Percentiles rank a stretch among this genome's conserved stretches.
These are phyloP conservation scores for Hymenoscyphus scutula DNA, from an alignment of 2,329 filamentous ascomycete species.

Conservation along the genomic window DNA sequence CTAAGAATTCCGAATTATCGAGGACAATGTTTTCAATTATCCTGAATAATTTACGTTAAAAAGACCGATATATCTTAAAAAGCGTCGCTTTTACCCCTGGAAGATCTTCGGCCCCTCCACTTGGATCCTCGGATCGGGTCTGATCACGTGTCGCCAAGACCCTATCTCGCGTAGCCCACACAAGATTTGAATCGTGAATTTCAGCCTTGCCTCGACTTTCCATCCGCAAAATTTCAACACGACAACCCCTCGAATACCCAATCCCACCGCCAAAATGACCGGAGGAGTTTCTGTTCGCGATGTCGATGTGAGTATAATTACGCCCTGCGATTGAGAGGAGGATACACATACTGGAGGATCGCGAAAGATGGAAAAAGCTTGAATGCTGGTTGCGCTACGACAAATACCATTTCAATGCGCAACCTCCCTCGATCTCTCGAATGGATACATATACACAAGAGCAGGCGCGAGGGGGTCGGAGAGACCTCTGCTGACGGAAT, in stretches of 20 bases:
- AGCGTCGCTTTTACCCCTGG: too few species aligned
- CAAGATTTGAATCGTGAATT: constrained; percentile 2
- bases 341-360: constrained; percentile 10
- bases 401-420: constrained; percentile 11
- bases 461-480: constrained; percentile 72
- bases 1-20: too few species aligned
- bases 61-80: too few species aligned
- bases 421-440: constrained; percentile 24
- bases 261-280: constrained; percentile 67
- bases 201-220: constrained; percentile 3
- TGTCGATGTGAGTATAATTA: constrained; percentile 68
- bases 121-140: too few species aligned
- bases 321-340: constrained; percentile 19
- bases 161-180: not conserved
- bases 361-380: constrained; percentile 15
- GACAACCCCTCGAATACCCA: constrained; percentile 26
- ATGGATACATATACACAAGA: constrained; percentile 41
- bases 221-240: constrained; percentile 12
- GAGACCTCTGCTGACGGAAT: constrained; percentile 73
- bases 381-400: constrained; percentile 5
- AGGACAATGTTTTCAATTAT: too few species aligned
- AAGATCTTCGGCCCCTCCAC: too few species aligned
- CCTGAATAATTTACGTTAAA: too few species aligned
- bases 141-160: not conserved
- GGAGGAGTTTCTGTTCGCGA: constrained; percentile 80